Evolutionary conservation across 2,329 filamentous ascomycete species (phyloP).

Genomic region (Fusarium pseudonygamai): DNA sequence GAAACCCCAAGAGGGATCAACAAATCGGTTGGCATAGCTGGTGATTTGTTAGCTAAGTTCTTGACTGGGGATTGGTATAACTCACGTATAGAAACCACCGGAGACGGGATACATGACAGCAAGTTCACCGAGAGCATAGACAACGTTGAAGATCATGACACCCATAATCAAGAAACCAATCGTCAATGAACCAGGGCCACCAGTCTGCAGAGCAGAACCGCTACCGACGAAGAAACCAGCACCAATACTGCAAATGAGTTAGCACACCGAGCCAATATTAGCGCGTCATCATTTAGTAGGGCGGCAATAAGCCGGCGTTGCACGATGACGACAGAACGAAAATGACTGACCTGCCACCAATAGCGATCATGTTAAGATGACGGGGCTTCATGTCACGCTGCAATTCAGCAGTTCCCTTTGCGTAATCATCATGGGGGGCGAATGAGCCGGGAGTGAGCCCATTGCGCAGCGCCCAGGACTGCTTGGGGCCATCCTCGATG

Average conservation of each 20-base stretch:
- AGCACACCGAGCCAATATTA: neutral
- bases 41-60: neutral
- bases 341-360: slow-evolving; percentile 39
- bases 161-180: slow-evolving; percentile 65
- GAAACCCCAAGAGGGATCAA: slow-evolving; percentile 61
- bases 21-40: slow-evolving; percentile 62
- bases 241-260: slow-evolving; percentile 53
- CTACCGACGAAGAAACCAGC: slow-evolving; percentile 71
- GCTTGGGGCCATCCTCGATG: neutral
- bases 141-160: slow-evolving; percentile 68
- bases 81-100: slow-evolving; percentile 63
- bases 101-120: slow-evolving; percentile 54
- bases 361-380: slow-evolving; percentile 44
- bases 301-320: slow-evolving; percentile 14
- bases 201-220: slow-evolving; percentile 52
- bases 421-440: slow-evolving; percentile 34
- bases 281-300: neutral
- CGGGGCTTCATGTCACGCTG: slow-evolving; percentile 42
- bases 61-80: fast-evolving
- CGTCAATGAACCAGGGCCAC: slow-evolving; percentile 52
- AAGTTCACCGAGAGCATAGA: slow-evolving; percentile 69
- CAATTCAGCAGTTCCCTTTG: slow-evolving; percentile 34
- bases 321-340: neutral
- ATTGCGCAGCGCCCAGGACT: slow-evolving; percentile 42
- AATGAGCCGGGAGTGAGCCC: slow-evolving; percentile 39